A percentile compares a stretch with the other conserved stretches of the same genome.
Evolutionary conservation across 192 early-diverging fungal species (phyloP).

Genomic region (Coemansia sp.): DNA sequence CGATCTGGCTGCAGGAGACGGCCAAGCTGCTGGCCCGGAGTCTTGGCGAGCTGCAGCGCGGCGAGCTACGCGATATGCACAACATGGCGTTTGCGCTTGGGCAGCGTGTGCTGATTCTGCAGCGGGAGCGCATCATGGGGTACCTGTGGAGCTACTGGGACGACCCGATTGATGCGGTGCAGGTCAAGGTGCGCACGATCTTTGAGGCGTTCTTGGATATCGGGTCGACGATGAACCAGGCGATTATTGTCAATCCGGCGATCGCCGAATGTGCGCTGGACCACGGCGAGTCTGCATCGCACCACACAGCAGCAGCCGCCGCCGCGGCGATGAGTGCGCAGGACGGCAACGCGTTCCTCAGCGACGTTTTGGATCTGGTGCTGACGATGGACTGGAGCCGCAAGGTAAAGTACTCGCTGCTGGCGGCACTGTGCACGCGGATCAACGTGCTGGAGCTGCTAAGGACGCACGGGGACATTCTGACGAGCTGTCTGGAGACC

Average conservation of each 20-base stretch:
- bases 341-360: constrained; percentile 49
- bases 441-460: constrained; percentile 55
- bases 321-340: too few species aligned
- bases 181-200: constrained; percentile 68
- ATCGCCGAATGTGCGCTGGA: neutral
- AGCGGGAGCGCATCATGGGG: constrained; percentile 61
- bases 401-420: constrained; percentile 79
- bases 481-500: constrained; percentile 60
- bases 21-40: constrained; percentile 44
- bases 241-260: constrained; percentile 5
- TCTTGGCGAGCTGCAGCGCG: constrained; percentile 3
- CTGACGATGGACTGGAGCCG: constrained; percentile 77
- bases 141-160: constrained; percentile 85
- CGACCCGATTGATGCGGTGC: constrained; percentile 79
- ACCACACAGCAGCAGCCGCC: neutral
- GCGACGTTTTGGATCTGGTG: constrained; percentile 62
- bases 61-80: neutral
- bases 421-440: constrained; percentile 57
- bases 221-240: constrained; percentile 43
- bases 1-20: constrained; percentile 64
- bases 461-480: constrained; percentile 57
- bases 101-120: constrained; percentile 42
- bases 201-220: constrained; percentile 71
- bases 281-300: neutral
- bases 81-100: constrained; percentile 34